Evolutionary conservation across 148 eudicot genomes (phyloP).

Genomic region (Cornus controversa): DNA sequence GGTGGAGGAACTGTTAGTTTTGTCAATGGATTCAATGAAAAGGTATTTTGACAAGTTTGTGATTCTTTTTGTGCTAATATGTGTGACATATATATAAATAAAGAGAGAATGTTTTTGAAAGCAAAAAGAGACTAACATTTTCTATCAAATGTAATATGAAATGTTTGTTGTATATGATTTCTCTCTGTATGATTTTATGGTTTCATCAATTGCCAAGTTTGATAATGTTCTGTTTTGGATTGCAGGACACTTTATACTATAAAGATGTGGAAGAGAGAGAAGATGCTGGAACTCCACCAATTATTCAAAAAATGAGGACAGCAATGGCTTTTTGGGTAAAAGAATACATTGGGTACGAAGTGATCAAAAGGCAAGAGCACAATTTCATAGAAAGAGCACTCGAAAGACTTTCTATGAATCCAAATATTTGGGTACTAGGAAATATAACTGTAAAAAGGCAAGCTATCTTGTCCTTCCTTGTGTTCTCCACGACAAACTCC

Average conservation of each 20-base stretch:
- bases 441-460: conserved; percentile 11
- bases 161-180: too few relatives aligned
- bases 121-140: too few relatives aligned
- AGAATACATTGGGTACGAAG: conserved; percentile 35
- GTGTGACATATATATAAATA: too few relatives aligned
- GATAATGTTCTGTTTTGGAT: too few relatives aligned
- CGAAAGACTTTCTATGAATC: conserved; percentile 19
- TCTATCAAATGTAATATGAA: too few relatives aligned
- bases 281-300: conserved; percentile 49
- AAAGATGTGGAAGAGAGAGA: conserved; percentile 44
- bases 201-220: too few relatives aligned
- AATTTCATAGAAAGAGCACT: conserved; percentile 25
- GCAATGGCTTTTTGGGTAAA: conserved; percentile 53
- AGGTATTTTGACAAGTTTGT: conserved; percentile 12
- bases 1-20: conserved; percentile 52
- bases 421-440: conserved; percentile 30
- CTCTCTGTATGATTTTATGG: background rate
- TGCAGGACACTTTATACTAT: conserved; percentile 37
- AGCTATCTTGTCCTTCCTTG: conserved; percentile 41
- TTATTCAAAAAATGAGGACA: conserved; percentile 40
- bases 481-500: conserved; percentile 18
- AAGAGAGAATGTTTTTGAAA: too few relatives aligned
- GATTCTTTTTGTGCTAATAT: too few relatives aligned
- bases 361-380: conserved; percentile 28
- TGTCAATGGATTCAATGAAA: conserved; percentile 44